A percentile compares a stretch with the other conserved stretches of the same genome.
Evolutionary conservation across 306 rosid genomes (phyloP).

Genomic region (Potentilla sterilis): DNA sequence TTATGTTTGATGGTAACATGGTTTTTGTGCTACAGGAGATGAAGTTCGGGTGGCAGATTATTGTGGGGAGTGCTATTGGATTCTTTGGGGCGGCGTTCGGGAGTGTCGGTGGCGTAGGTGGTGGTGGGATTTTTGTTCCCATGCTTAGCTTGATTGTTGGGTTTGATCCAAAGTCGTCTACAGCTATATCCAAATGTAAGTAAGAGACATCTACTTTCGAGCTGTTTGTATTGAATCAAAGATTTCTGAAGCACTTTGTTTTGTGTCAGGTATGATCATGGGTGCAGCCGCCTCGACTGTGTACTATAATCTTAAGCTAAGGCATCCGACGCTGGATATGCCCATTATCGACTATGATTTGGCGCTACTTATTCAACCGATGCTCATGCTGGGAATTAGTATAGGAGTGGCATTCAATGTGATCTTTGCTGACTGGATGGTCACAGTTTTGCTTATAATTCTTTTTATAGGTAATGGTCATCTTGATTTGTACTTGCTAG

Average conservation of each 20-base stretch:
- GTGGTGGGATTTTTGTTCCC: constrained; percentile 97
- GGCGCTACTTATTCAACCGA: constrained; percentile 83
- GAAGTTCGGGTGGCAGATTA: constrained; percentile 80
- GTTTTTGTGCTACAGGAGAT: constrained; percentile 51
- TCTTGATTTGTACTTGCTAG: not conserved
- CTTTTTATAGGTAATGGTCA: constrained; percentile 63
- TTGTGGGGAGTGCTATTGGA: constrained; percentile 63
- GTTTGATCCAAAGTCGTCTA: constrained; percentile 82
- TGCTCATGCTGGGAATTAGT: constrained; percentile 96
- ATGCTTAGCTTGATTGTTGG: constrained; percentile 88
- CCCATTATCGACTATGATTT: constrained; percentile 91
- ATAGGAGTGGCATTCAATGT: constrained; percentile 87
- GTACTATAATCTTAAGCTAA: constrained; percentile 72
- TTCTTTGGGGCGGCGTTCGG: constrained; percentile 93
- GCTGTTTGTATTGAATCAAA: constrained; percentile 4
- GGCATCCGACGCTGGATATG: constrained; percentile 69
- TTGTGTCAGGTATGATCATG: constrained; percentile 81
- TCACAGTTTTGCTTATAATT: constrained; percentile 78
- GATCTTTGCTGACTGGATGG: constrained; percentile 88
- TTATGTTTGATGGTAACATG: no score
- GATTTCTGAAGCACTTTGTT: not conserved
- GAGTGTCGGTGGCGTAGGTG: constrained; percentile 98
- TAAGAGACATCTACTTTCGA: constrained; percentile 27
- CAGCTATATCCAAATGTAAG: constrained; percentile 92
- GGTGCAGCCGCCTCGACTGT: constrained; percentile 84